phyloP scores from a whole-genome alignment of 2,329 filamentous ascomycete species.

The Cucurbitaria berberidis region DNA sequence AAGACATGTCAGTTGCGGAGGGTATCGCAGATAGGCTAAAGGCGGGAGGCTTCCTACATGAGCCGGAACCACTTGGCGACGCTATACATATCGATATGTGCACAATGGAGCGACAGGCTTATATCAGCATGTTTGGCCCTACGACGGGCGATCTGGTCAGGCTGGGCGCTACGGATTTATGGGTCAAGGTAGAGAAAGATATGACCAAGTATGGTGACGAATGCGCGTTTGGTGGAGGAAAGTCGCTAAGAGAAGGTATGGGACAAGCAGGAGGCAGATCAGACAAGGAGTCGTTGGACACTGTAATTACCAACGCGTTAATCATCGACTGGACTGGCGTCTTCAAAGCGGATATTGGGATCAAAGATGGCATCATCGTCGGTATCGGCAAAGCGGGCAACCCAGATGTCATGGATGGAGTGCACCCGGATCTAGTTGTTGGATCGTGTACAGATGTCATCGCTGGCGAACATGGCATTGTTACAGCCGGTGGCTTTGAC shows the following conservation, averaged over 20 bases:
- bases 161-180: constrained; percentile 83
- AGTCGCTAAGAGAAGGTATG: constrained; percentile 94
- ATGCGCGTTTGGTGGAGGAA: constrained; percentile 93
- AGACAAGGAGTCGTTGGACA: constrained; percentile 76
- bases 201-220: constrained; percentile 87
- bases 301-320: constrained; percentile 87
- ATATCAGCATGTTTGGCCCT: constrained; percentile 89
- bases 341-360: constrained; percentile 94
- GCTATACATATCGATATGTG: constrained; percentile 64
- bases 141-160: constrained; percentile 86
- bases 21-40: constrained; percentile 72
- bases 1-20: constrained; percentile 64
- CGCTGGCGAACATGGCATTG: constrained; percentile 85
- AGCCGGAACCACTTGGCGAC: constrained; percentile 68
- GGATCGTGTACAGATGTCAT: constrained; percentile 91
- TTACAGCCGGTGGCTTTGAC: constrained; percentile 90
- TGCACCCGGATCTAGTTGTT: constrained; percentile 77
- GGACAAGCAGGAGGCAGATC: constrained; percentile 82
- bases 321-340: constrained; percentile 92
- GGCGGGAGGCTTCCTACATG: constrained; percentile 78
- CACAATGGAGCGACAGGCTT: constrained; percentile 78
- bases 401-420: constrained; percentile 94
- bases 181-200: constrained; percentile 89
- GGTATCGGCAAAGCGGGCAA: constrained; percentile 95
- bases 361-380: constrained; percentile 84